These are phyloP conservation scores for Calonectria naviculata DNA, from an alignment of 2,329 filamentous ascomycete species.

Conservation along the genomic window DNA sequence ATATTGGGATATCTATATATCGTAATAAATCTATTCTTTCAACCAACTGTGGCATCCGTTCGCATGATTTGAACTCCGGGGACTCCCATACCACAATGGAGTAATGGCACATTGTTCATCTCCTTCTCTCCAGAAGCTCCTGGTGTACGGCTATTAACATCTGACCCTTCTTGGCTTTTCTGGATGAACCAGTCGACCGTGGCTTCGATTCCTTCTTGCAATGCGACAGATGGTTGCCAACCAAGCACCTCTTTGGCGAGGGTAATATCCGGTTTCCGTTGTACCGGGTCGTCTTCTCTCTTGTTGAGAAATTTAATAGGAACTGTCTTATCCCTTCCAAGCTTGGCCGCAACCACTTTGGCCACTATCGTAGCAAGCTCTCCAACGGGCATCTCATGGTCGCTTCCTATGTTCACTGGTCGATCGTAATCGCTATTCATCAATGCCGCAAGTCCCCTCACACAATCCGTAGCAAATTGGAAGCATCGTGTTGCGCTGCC, in stretches of 20 bases:
- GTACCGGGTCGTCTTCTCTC: conserved; percentile 31
- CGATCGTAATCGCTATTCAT: conserved; percentile 33
- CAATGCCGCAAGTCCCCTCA: conserved; percentile 19
- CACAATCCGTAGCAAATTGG: conserved; percentile 25
- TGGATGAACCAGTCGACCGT: conserved; percentile 35
- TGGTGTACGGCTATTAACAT: not conserved
- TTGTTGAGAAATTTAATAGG: conserved; percentile 20
- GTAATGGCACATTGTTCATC: too few relatives aligned
- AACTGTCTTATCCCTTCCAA: conserved; percentile 8
- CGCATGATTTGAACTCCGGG: too few relatives aligned
- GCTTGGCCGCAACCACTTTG: conserved; percentile 24
- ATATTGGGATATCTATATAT: too few relatives aligned
- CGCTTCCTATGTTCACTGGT: conserved; percentile 32
- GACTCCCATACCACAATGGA: too few relatives aligned
- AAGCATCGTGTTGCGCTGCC: conserved; percentile 31
- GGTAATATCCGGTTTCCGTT: conserved; percentile 26
- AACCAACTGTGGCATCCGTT: too few relatives aligned
- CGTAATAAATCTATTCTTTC: too few relatives aligned
- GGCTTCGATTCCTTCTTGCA: conserved; percentile 26
- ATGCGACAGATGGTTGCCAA: conserved; percentile 19
- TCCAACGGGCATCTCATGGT: conserved; percentile 26
- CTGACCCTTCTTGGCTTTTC: not conserved
- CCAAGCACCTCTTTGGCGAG: conserved; percentile 24
- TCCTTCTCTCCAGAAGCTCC: too few relatives aligned
- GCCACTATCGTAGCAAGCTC: conserved; percentile 29